Evolutionary conservation across 768 basidiomycete species (phyloP), one percentile per base, ranked within the genome.

Genomic region (Collybiopsis luxurians): DNA sequence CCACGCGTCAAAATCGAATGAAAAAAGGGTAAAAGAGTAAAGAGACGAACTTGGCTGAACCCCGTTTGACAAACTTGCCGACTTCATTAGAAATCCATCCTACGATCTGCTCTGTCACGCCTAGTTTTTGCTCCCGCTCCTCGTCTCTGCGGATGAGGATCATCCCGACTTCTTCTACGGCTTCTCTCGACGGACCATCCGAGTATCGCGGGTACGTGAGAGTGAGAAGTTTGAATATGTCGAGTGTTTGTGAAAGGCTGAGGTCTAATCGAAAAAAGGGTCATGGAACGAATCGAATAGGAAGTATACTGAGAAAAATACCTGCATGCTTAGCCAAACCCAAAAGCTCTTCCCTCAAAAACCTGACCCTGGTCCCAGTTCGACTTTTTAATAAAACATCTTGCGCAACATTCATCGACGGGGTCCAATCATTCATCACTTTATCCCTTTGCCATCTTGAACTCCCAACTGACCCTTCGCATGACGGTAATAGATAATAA

Each of bases 181-280:
- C 89, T 55, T 83, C 79, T 59, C 86, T 77, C 1, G 92, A 95
- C 47, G 76, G 65, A 2, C 78, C 68, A 67, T 95, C 93, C 43
- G 83, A 73, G 75, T 94, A 94, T 63, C 87, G 83, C 15, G 89
- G 84, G 69, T 92, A 89, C 0, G 90, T 93, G 51, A 83, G 72
- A 1, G 86, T 88, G 48, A 95, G 71, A 4, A 94, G 73, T 57
- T 78, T 77, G 69, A 95, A 87, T 24, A 94, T 64, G 65, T 92
- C 91, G 70, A 86, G 62, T 19, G 74, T 75, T 65, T 89, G 87
- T 0, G 81, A 74, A 50, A 86, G 69, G 34, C 70, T 73, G 52
- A 90, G 71, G 63, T 86, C 90, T 92, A 60, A 26, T 58, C 2
- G 52, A 44, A 38, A 38, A 44, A 21, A 34, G 45, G 19, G 27